Base-by-base conservation (phyloP, 106 monocot genomes). In the Chionographis japonica region DNA sequence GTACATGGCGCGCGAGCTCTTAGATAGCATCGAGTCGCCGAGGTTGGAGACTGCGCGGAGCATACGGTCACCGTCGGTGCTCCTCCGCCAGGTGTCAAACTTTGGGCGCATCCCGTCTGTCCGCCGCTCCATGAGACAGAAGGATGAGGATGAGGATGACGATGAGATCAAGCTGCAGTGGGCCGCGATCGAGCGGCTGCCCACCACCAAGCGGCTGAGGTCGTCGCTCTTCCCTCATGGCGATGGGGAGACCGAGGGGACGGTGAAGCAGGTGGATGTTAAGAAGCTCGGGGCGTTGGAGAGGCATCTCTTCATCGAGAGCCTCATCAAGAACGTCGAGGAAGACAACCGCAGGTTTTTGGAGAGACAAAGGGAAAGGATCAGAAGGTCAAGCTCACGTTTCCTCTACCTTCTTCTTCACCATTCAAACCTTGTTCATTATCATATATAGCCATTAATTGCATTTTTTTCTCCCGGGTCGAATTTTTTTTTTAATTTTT, bases 111-210 rank as follows among this genome's bases (percentile, higher is more conserved):
- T 10, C 46, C 9, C 46, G 9, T 5, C 46, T 27, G 1, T 27
- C 27, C 27, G 27, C 27, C 27, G 27, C 27, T 27, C 27, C 27
- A 27, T 27, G 27, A 27, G 27, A 46, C 0, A 46, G 27, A 20
- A n/a, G 4, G 55, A 55, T 6, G 9, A 55, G 6, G 54, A 16
- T 3, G 19, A 20, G 4, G n/a, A 51, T 4, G 57, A 57, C 3
- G 65, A 73, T 12, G 73, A 63, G 2, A 35, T 55, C 18, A 54
- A 64, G 65, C 55, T 73, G 8, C 65, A 64, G 5, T 73, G 73
- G 73, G 63, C 65, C 0, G 73, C 73, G 4, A 73, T 73, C 42
- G 73, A 73, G 37, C 38, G 73, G 10, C 43, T 73, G 12, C 73
- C 73, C 43, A 55, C 73, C 12, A 4, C 13, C 3, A 65, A 56